Conservation (phyloP, 805 yeast genomes). For the Starmera caribaea region DNA sequence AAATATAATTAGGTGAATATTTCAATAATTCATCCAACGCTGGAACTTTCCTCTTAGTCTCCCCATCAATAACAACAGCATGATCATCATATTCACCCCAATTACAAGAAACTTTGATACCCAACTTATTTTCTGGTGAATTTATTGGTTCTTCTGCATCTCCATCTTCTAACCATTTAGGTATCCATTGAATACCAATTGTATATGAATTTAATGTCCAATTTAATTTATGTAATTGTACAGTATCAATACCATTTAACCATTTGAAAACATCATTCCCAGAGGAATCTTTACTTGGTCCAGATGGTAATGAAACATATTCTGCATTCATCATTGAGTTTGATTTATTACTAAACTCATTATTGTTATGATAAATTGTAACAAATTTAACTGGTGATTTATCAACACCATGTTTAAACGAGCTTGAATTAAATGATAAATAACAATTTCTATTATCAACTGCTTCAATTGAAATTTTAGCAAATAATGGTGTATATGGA, state of each 20-base stretch:
- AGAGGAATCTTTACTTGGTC: conserved; percentile 21
- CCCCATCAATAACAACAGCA: conserved; percentile 29
- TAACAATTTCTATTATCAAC: conserved; percentile 58
- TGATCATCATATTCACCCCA: conserved; percentile 64
- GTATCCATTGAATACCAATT: conserved; percentile 70
- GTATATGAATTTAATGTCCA: conserved; percentile 47
- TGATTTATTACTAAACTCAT: conserved; percentile 9
- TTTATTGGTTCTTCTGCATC: conserved; percentile 21
- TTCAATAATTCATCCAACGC: conserved; percentile 63
- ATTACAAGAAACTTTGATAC: conserved; percentile 53
- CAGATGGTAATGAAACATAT: conserved; percentile 9
- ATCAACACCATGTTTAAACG: conserved; percentile 16
- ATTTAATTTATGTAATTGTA: conserved; percentile 55
- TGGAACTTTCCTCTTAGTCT: conserved; percentile 39
- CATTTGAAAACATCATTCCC: conserved; percentile 43
- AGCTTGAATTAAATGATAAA: conserved; percentile 42
- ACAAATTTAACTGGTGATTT: conserved; percentile 58
- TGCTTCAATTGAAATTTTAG: conserved; percentile 49
- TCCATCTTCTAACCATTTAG: conserved; percentile 35
- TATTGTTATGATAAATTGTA: conserved; percentile 32
- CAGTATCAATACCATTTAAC: conserved; percentile 51
- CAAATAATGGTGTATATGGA: conserved; percentile 54
- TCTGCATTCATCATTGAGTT: neutral
- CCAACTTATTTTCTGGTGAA: conserved; percentile 29
- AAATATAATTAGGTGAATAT: conserved; percentile 55